phyloP scores from a whole-genome alignment of 345 rosid species.

The Lumnitzera racemosa region DNA sequence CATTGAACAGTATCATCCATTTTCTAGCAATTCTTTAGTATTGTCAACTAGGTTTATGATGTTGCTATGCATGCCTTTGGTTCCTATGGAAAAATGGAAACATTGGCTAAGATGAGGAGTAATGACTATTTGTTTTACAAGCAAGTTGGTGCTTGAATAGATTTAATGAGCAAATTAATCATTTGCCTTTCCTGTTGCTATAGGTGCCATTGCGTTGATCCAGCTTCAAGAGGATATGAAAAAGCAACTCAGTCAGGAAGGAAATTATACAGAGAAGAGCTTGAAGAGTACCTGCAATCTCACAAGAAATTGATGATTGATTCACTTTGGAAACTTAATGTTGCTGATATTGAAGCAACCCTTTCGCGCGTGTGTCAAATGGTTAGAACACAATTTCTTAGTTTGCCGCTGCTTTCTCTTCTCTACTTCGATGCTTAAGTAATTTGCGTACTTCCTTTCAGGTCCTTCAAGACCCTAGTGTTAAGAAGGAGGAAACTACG shows the following conservation, averaged over 20 bases:
- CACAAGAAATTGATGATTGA: conserved; percentile 90
- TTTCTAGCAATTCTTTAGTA: too few species aligned
- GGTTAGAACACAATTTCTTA: conserved; percentile 36
- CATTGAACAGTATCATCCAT: too few species aligned
- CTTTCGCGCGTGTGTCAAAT: conserved; percentile 96
- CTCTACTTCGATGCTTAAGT: conserved; percentile 11
- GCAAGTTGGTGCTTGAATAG: not conserved
- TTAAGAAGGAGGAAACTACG: conserved; percentile 87
- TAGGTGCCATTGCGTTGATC: conserved; percentile 94
- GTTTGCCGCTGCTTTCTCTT: conserved; percentile 12
- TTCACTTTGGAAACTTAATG: conserved; percentile 97
- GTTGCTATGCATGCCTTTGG: too few species aligned
- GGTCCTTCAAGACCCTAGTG: conserved; percentile 93
- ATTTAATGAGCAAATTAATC: not conserved
- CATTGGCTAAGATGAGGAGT: too few species aligned
- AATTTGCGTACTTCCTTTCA: conserved; percentile 21
- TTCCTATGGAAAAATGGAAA: too few species aligned
- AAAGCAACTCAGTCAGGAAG: conserved; percentile 76
- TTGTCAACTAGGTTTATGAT: too few species aligned
- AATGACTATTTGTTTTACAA: not conserved
- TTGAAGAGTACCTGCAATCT: conserved; percentile 77
- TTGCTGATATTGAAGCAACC: conserved; percentile 93
- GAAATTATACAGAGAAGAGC: conserved; percentile 84
- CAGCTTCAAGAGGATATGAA: conserved; percentile 99
- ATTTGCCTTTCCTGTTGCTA: conserved; percentile 14